Percentiles rank a stretch among this genome's conserved stretches.
phyloP scores from a whole-genome alignment of 73 alveolate species.

The Strombidium stylifer region DNA sequence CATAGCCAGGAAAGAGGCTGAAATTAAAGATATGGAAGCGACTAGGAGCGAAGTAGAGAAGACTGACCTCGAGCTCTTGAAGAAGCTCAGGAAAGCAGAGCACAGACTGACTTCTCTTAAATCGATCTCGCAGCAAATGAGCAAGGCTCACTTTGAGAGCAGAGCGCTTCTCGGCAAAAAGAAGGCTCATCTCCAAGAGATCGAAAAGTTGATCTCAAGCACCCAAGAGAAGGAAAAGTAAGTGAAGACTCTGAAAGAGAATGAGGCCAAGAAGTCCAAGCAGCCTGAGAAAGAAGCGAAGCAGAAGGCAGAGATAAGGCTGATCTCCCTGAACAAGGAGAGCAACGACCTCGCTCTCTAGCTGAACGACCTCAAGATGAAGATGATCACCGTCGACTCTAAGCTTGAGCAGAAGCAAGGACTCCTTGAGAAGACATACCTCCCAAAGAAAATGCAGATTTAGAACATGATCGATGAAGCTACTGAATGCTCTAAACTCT shows the following conservation, averaged over 20 bases:
- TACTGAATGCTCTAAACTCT: no score
- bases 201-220: constrained; percentile 56
- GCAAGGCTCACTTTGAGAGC: no score
- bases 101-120: constrained; percentile 34
- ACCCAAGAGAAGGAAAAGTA: constrained; percentile 56
- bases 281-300: not conserved
- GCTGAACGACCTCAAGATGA: no score
- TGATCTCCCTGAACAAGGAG: constrained; percentile 21
- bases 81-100: constrained; percentile 60
- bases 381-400: no score
- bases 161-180: not conserved
- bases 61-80: constrained; percentile 47
- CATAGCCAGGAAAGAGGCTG: constrained; percentile 52
- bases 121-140: not conserved
- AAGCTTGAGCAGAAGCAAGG: no score
- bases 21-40: not conserved
- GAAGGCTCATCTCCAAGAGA: constrained; percentile 50
- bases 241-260: constrained; percentile 36
- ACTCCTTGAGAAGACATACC: no score
- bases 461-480: no score
- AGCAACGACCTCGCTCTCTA: no score
- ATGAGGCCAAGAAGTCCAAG: constrained; percentile 53
- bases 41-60: constrained; percentile 33
- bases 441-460: no score
- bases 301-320: not conserved